These are phyloP conservation scores for Apium graveolens DNA, from an alignment of 129 eudicot genomes.

Conservation along the genomic window DNA sequence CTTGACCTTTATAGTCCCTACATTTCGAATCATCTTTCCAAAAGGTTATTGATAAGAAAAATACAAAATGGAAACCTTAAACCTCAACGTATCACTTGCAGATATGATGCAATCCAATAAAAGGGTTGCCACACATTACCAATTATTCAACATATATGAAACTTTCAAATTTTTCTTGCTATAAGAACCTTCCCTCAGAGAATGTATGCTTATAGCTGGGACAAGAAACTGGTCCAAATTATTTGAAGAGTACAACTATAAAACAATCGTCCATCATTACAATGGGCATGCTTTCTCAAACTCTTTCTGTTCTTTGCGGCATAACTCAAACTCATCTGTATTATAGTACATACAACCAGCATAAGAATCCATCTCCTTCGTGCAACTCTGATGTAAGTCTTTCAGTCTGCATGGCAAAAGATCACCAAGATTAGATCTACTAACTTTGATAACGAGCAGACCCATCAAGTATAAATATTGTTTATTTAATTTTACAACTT, in stretches of 20 bases:
- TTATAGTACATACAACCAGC: conserved; percentile 86
- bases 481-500: not conserved
- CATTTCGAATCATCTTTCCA: not conserved
- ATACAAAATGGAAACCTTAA: not conserved
- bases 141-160: not conserved
- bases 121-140: not conserved
- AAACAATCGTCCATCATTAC: conserved; percentile 16
- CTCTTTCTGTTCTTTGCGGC: conserved; percentile 72
- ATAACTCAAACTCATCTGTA: conserved; percentile 80
- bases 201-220: not conserved
- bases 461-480: not conserved
- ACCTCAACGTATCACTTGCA: not conserved
- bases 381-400: conserved; percentile 76
- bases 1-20: not conserved
- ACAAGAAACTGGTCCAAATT: not conserved
- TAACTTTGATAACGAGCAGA: not conserved
- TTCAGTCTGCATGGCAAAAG: conserved; percentile 45
- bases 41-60: too few species aligned
- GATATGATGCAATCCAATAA: not conserved
- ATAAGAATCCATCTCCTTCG: conserved; percentile 73
- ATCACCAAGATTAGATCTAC: not conserved
- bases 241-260: not conserved
- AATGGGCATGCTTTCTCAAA: conserved; percentile 89
- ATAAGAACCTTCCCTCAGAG: not conserved
- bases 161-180: not conserved